Evolutionary conservation across 352 stramenopile genomes (phyloP), one percentile per base, ranked within the genome.

Genomic region (Phytophthora megakarya): DNA sequence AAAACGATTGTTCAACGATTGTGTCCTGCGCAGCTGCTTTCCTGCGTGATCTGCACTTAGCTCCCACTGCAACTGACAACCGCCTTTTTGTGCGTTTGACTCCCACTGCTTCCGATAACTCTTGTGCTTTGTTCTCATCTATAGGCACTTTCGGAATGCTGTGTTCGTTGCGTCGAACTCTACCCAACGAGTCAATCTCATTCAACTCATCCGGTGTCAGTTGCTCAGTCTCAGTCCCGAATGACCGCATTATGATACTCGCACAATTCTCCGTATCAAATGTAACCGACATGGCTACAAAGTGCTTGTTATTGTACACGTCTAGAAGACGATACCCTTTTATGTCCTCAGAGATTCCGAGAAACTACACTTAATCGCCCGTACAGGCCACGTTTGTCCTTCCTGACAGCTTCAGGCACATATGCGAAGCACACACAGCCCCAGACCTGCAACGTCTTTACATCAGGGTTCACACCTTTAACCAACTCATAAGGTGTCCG

Each of bases 301-400:
- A 18, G 32, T 37, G 23, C 48, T 54, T 37, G 30, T n/a, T n/a
- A n/a, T n/a, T n/a, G n/a, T n/a, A n/a, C n/a, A n/a, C n/a, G 9
- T 46, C 48, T n/a, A 45, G 15, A 23, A 46, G 5, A 10, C 33
- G 12, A 11, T 26, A 57, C 15, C 35, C 22, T 46, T 57, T 47
- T n/a, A 35, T 57, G 38, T 57, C 35, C 9, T 57, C 35, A 18
- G 23, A 47, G 6, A 57, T 57, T 15, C 32, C 8, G 45, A 21
- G 23, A 56, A 56, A 10, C 21, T 33, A 35, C 35, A 46, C 22
- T 57, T 59, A n/a, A n/a, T n/a, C n/a, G n/a, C n/a, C n/a, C n/a
- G n/a, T n/a, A n/a, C n/a, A n/a, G n/a, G n/a, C n/a, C n/a, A n/a
- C n/a, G n/a, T n/a, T n/a, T n/a, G n/a, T n/a, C n/a, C n/a, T n/a